Evolutionary conservation across 164 flowering plant genomes (phyloP), one percentile per base, ranked within the genome.

Genomic region (Dillenia turbinata): DNA sequence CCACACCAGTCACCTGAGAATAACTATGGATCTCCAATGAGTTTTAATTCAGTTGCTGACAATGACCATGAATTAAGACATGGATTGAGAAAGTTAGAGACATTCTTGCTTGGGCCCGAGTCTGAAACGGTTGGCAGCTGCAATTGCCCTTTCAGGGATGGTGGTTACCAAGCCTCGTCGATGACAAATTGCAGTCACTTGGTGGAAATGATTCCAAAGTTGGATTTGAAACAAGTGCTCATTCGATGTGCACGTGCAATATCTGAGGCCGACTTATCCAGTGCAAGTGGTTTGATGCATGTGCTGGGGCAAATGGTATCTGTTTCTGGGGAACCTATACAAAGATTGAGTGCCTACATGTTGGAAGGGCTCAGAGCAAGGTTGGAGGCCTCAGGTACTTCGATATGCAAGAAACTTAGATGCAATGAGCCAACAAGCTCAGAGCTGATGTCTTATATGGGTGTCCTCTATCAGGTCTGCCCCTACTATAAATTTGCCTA

Each of bases 401-500:
- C 79, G 16, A 85, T 89, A 57, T 89, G 81, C 74, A 85, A 82
- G 57, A 72, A 89, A 17, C 61, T 89, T 8, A 74, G 71, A 71
- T 89, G 96, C 80, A 86, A 81, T 65, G 89, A 89, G 67, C 91
- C 93, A 12, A 55, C 81, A 0, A 59, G 85, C 58, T 46, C 75
- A 15, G 88, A 89, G 22, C 81, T 89, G 11, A 75, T 85, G 44
- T 85, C 96, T 5, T 83, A 85, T 69, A 89, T 89, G 92, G 83
- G 84, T 50, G 24, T 83, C 50, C 80, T 89, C 16, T 89, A 77
- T 68, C 89, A 89, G 71, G 69, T 71, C 54, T 89, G 96, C 71
- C 96, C 96, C 5, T 87, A 85, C 66, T 89, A 85, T 80, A 89
- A 89, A 68, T 89, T 89, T 61, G 96, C 85, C 0, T 85, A 83